Percentiles rank a stretch among this genome's conserved stretches.
Conservation (phyloP, 768 basidiomycete genomes). For the Hygrophoropsis aurantiaca region DNA sequence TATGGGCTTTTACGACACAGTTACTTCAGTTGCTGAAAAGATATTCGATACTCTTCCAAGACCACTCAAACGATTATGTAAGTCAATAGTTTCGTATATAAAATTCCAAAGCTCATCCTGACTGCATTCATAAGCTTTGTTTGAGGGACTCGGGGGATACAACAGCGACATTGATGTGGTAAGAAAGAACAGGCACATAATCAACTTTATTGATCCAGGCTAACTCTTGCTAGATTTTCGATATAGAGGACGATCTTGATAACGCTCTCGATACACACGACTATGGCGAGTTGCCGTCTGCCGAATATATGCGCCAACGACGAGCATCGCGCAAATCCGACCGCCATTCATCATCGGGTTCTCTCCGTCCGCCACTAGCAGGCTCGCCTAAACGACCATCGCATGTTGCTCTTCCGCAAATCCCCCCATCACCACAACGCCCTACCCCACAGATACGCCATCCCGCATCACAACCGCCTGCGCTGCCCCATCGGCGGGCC, state of each 20-base stretch:
- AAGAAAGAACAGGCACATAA: slow-evolving; percentile 16
- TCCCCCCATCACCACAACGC: not conserved
- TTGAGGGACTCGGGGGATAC: slow-evolving; percentile 76
- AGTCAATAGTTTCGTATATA: slow-evolving; percentile 33
- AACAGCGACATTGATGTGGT: slow-evolving; percentile 76
- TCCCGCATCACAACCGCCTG: slow-evolving; percentile 7
- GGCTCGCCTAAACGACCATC: slow-evolving; percentile 16
- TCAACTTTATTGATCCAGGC: not conserved
- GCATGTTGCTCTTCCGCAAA: slow-evolving; percentile 4
- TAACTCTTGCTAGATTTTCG: slow-evolving; percentile 60
- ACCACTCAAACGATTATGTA: slow-evolving; percentile 71
- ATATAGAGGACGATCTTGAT: slow-evolving; percentile 66
- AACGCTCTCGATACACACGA: slow-evolving; percentile 58
- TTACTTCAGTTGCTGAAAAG: slow-evolving; percentile 65
- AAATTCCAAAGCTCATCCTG: not conserved
- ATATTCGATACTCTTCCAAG: slow-evolving; percentile 76
- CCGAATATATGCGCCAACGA: slow-evolving; percentile 24
- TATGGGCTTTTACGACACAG: slow-evolving; percentile 69
- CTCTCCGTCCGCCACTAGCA: slow-evolving; percentile 16
- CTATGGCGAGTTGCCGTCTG: slow-evolving; percentile 18
- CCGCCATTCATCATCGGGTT: slow-evolving; percentile 29
- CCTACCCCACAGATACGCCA: slow-evolving; percentile 12
- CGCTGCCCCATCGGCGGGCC: slow-evolving; percentile 17
- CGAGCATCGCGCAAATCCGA: slow-evolving; percentile 33
- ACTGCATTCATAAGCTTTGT: slow-evolving; percentile 52